These are phyloP conservation scores for Rhinocladiella similis DNA, from an alignment of 2,329 filamentous ascomycete genomes.

Conservation along the genomic window DNA sequence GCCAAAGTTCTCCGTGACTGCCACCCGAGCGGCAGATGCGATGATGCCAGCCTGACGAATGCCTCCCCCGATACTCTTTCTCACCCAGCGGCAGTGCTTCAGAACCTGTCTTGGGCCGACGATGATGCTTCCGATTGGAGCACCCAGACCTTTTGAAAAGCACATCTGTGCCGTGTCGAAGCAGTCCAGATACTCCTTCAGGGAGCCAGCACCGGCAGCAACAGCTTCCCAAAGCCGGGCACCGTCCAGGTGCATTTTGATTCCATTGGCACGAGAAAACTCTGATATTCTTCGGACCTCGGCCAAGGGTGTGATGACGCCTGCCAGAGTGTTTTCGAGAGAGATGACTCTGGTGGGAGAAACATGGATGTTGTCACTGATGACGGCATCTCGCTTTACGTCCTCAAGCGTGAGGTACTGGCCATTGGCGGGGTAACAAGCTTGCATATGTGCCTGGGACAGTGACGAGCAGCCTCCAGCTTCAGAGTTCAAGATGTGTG, in stretches of 20 bases:
- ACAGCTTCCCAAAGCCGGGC: slow-evolving; percentile 82
- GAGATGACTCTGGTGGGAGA: slow-evolving; percentile 80
- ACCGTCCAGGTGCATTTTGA: slow-evolving; percentile 76
- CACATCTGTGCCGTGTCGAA: slow-evolving; percentile 77
- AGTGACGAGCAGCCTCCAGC: slow-evolving; percentile 69
- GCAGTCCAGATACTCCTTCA: slow-evolving; percentile 65
- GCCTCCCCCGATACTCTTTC: slow-evolving; percentile 79
- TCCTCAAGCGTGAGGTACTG: slow-evolving; percentile 76
- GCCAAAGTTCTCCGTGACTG: slow-evolving; percentile 76
- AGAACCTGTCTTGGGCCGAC: slow-evolving; percentile 60
- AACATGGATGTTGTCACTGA: slow-evolving; percentile 70
- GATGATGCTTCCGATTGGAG: slow-evolving; percentile 75
- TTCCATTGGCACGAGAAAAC: slow-evolving; percentile 65
- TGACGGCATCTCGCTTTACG: slow-evolving; percentile 63
- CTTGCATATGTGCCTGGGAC: slow-evolving; percentile 69
- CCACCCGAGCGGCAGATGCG: slow-evolving; percentile 72
- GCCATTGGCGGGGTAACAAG: slow-evolving; percentile 69
- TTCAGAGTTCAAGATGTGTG: slow-evolving; percentile 71
- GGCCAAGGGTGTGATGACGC: slow-evolving; percentile 72
- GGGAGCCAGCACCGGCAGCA: slow-evolving; percentile 64
- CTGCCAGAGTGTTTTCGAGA: slow-evolving; percentile 82
- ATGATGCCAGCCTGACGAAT: slow-evolving; percentile 75
- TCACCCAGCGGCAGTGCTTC: slow-evolving; percentile 68
- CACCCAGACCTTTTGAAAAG: slow-evolving; percentile 80
- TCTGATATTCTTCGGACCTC: slow-evolving; percentile 69